phyloP scores from a whole-genome alignment of 1,284 basidiomycete genomes.

The Somion occarium region DNA sequence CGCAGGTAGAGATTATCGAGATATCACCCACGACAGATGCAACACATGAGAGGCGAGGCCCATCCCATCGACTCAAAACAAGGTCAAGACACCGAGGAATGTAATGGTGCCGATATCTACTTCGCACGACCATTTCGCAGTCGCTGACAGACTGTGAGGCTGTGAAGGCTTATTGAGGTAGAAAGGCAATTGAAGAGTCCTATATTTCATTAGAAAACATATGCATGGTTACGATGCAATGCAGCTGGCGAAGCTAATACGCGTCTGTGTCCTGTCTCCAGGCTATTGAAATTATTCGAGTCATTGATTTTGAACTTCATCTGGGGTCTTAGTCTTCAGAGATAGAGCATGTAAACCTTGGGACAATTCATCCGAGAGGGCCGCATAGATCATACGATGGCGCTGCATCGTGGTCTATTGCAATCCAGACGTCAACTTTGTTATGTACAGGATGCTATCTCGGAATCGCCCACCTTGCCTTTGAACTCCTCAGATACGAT shows the following conservation, averaged over 20 bases:
- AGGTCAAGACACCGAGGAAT: too few relatives aligned
- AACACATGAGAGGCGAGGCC: not conserved
- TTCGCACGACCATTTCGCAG: not conserved
- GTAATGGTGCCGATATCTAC: too few relatives aligned
- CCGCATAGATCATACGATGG: slow-evolving; percentile 70
- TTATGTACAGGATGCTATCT: slow-evolving; percentile 5
- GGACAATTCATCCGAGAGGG: slow-evolving; percentile 62
- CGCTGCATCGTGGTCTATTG: slow-evolving; percentile 67
- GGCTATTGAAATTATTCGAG: not conserved
- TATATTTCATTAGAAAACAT: not conserved
- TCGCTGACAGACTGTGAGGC: too few relatives aligned
- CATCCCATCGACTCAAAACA: too few relatives aligned
- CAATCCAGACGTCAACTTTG: slow-evolving; percentile 1
- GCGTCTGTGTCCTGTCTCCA: not conserved
- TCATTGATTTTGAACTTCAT: slow-evolving; percentile 33
- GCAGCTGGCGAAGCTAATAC: not conserved
- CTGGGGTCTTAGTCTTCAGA: slow-evolving; percentile 65
- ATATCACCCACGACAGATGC: too few relatives aligned
- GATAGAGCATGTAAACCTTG: slow-evolving; percentile 72
- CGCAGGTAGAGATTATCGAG: not conserved
- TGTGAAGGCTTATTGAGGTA: too few relatives aligned
- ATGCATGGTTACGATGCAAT: not conserved
- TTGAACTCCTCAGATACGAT: slow-evolving; percentile 67
- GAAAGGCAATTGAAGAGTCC: not conserved
- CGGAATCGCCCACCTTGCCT: slow-evolving; percentile 51